Evolutionary conservation across 352 stramenopile species (phyloP).

Genomic region (Pythium aristosporum): DNA sequence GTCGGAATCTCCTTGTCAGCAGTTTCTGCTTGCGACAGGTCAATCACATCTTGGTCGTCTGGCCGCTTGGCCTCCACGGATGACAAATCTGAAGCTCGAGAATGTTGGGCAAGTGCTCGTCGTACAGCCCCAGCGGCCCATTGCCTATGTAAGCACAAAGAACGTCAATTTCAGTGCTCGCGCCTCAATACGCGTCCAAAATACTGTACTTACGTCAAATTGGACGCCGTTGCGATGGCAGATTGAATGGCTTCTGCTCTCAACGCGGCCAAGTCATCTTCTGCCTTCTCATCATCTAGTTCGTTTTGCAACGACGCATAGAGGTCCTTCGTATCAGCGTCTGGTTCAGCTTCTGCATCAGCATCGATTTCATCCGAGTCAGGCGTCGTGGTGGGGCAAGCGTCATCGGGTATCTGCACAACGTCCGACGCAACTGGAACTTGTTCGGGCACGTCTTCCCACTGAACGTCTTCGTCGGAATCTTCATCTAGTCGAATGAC

Average conservation of each 20-base stretch:
- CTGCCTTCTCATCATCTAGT: constrained; percentile 67
- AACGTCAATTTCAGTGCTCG: background rate
- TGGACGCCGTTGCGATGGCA: constrained; percentile 78
- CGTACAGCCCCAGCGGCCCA: constrained; percentile 80
- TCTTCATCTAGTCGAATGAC: constrained; percentile 11
- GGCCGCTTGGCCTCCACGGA: background rate
- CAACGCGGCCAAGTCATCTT: constrained; percentile 59
- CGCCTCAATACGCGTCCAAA: background rate
- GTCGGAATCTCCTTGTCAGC: background rate
- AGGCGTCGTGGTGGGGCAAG: background rate
- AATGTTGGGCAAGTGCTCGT: constrained; percentile 66
- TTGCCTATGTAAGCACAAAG: constrained; percentile 39
- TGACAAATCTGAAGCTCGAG: constrained; percentile 18
- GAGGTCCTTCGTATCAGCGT: constrained; percentile 37
- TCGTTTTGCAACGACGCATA: constrained; percentile 63
- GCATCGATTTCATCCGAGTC: constrained; percentile 15
- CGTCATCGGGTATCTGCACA: background rate
- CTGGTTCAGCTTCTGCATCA: constrained; percentile 30
- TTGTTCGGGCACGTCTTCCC: constrained; percentile 39
- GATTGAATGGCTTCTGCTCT: constrained; percentile 75
- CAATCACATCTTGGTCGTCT: constrained; percentile 4
- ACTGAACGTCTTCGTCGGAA: constrained; percentile 42
- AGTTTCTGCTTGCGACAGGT: background rate
- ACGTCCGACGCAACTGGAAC: background rate
- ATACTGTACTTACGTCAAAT: constrained; percentile 66